Base-by-base conservation (phyloP, 768 basidiomycete species). In the Collybia sp. region DNA sequence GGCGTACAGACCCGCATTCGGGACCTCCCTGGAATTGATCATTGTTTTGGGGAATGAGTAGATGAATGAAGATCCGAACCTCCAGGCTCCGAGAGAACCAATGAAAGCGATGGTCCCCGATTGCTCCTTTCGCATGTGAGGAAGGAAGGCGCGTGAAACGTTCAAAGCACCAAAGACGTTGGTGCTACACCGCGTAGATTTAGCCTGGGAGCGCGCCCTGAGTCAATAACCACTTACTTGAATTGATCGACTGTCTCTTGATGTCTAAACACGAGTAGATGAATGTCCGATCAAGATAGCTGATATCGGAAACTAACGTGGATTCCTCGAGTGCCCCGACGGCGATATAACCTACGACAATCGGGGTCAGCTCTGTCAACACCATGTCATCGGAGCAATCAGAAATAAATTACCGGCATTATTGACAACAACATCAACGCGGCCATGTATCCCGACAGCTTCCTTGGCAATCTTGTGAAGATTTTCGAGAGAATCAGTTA, bases 131-230 rank as follows among this genome's bases (percentile, higher is more conserved):
- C 76, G 62, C 70, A 78, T 69, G 54, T 71, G 70, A 1, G 76
- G 74, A 6, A 77, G 62, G 56, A 76, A 68, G 0, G 75, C 74
- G 15, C 71, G 58, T 6, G 65, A 55, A n/a, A 75, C 67, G 46
- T 73, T 71, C 5, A 74, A 48, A 0, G 61, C 66, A 4, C 73
- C 73, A 53, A 76, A 73, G 1, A 76, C 64, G 51, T 75, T 56
- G 58, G 38, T 65, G 54, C 59, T 63, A 40, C 25, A 12, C 35
- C 18, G 34, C 16, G 5, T n/a, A 17, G 17, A 5, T 39, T 12
- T n/a, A 25, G 35, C 11, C 12, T 32, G 35, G 13, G 25, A 25
- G 25, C 25, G 3, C 18, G 12, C n/a, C 12, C 12, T n/a, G 12
- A 13, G 31, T n/a, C 15, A 18, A 32, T 34, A 11, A 35, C 13